phyloP scores from a whole-genome alignment of 2,329 filamentous ascomycete genomes.

The Zasmidium cellare region DNA sequence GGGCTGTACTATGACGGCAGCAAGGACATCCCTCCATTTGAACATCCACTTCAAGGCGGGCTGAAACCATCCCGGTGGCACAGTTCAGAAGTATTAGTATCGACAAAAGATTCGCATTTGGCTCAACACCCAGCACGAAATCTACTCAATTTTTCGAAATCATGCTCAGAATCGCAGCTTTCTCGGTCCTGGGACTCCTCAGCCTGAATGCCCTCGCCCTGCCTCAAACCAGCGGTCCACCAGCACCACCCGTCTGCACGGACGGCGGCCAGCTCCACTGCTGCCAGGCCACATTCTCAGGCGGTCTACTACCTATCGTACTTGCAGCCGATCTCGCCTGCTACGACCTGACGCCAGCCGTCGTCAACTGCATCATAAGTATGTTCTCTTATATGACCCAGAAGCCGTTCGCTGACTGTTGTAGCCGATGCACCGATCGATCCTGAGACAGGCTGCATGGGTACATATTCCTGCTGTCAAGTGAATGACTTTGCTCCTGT shows the following conservation, averaged over 20 bases:
- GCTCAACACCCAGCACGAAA: too few species aligned
- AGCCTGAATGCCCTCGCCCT: not conserved
- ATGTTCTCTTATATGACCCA: not conserved
- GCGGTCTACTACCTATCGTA: conserved; percentile 10
- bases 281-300: conserved; percentile 14
- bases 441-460: conserved; percentile 11
- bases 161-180: too few species aligned
- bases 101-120: too few species aligned
- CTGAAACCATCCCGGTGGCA: too few species aligned
- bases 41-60: too few species aligned
- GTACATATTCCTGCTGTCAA: conserved; percentile 19
- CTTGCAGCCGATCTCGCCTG: conserved; percentile 14
- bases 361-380: conserved; percentile 23
- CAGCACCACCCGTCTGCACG: conserved; percentile 8
- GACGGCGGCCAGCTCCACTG: conserved; percentile 23
- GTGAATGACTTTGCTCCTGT: conserved; percentile 19
- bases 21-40: too few species aligned
- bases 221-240: not conserved
- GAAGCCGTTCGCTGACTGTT: not conserved
- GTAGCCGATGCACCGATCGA: conserved; percentile 10
- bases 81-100: too few species aligned
- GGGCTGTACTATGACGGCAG: too few species aligned
- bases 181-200: not conserved
- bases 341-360: conserved; percentile 22
- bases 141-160: too few species aligned